These are phyloP conservation scores for Mitragyna speciosa DNA, from an alignment of 257 asterid genomes.

Conservation along the genomic window DNA sequence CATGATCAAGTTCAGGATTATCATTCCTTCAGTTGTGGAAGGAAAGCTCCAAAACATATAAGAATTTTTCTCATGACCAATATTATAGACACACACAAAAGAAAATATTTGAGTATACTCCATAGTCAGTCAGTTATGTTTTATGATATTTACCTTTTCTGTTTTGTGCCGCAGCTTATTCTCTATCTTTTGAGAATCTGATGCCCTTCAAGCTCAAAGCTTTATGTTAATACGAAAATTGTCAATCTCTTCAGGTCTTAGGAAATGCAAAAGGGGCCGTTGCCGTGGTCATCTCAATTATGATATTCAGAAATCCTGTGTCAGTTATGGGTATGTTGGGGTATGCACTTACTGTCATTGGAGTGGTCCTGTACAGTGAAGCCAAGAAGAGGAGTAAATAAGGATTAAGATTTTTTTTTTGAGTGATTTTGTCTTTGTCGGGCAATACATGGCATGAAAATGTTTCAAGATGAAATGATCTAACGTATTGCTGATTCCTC, in stretches of 20 bases:
- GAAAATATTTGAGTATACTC: background rate
- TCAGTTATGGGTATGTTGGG: constrained; percentile 36
- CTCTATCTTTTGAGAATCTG: background rate
- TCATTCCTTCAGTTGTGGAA: background rate
- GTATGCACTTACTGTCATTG: constrained; percentile 33
- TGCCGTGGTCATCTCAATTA: constrained; percentile 37
- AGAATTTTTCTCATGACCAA: background rate
- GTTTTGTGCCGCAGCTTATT: background rate
- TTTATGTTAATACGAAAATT: background rate
- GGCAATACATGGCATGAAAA: background rate
- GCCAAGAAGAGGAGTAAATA: constrained; percentile 34
- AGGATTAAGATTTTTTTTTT: background rate
- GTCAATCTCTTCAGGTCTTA: constrained; percentile 27
- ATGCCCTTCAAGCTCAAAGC: background rate
- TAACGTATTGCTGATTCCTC: background rate
- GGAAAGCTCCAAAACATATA: background rate
- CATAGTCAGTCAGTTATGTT: background rate
- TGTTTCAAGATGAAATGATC: background rate
- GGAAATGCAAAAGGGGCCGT: constrained; percentile 44
- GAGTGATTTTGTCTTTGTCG: background rate
- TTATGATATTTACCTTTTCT: background rate
- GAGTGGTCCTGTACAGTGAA: constrained; percentile 37
- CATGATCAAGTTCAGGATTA: background rate
- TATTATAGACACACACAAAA: background rate
- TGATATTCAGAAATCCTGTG: constrained; percentile 38